phyloP scores from a whole-genome alignment of 352 stramenopile genomes.

The Phytopythium ostracodes region DNA sequence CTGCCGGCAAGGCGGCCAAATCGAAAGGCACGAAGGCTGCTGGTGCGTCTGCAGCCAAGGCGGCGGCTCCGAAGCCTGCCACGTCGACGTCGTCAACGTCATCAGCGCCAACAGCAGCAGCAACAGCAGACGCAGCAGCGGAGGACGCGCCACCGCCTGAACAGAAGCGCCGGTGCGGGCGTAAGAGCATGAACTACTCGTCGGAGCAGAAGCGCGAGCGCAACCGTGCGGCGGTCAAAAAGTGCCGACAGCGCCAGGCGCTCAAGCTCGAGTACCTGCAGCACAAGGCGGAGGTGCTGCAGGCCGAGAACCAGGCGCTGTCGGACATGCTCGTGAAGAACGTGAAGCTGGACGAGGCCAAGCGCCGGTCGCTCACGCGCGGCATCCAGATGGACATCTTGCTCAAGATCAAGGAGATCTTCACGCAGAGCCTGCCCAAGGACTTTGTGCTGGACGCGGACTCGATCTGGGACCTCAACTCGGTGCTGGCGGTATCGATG shows the following conservation, averaged over 20 bases:
- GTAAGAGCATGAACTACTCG: conserved; percentile 87
- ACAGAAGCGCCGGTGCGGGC: conserved; percentile 67
- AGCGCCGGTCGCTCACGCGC: conserved; percentile 59
- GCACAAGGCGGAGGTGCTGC: conserved; percentile 63
- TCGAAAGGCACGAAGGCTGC: neutral
- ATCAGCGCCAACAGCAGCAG: neutral
- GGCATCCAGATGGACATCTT: conserved; percentile 87
- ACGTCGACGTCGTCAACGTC: neutral
- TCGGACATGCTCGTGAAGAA: conserved; percentile 78
- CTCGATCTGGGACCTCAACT: conserved; percentile 85
- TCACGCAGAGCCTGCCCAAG: conserved; percentile 80
- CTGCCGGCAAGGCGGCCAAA: neutral
- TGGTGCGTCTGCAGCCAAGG: neutral
- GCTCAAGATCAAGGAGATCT: conserved; percentile 87
- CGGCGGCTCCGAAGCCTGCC: neutral
- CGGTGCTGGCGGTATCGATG: conserved; percentile 81
- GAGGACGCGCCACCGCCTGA: conserved; percentile 2
- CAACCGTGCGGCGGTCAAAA: conserved; percentile 82
- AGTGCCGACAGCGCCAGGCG: conserved; percentile 75
- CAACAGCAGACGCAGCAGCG: neutral
- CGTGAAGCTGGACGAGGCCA: conserved; percentile 47
- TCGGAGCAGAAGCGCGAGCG: conserved; percentile 81
- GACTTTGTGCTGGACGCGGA: conserved; percentile 83
- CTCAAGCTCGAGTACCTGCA: conserved; percentile 80
- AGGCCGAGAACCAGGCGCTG: conserved; percentile 60